A percentile compares a stretch with the other conserved stretches of the same genome.
Evolutionary conservation across 306 rosid species (phyloP).

Genomic region (Prunus kanzakura): DNA sequence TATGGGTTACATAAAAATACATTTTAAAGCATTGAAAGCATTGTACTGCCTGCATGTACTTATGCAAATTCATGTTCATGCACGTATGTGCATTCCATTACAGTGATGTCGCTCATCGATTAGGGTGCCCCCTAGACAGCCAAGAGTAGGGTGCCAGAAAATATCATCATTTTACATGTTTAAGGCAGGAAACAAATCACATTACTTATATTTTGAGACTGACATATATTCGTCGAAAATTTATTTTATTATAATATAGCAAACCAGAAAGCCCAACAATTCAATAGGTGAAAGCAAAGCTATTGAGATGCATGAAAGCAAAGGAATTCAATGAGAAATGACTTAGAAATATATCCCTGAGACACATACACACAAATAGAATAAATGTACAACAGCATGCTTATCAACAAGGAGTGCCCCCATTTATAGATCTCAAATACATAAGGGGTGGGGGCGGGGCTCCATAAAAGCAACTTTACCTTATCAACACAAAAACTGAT

Average conservation of each 20-base stretch:
- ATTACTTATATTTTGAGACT: background rate
- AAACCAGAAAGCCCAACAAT: background rate
- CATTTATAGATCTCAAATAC: background rate
- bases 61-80: background rate
- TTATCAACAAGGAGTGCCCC: background rate
- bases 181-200: background rate
- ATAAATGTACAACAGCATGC: background rate
- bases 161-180: background rate
- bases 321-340: background rate
- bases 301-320: background rate
- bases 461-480: conserved; percentile 39
- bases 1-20: background rate
- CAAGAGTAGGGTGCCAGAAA: background rate
- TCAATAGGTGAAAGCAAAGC: background rate
- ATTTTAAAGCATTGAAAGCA: background rate
- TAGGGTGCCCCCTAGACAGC: background rate
- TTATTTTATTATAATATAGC: background rate
- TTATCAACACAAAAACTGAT: conserved; percentile 81
- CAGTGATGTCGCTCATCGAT: background rate
- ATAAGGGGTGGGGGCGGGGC: background rate
- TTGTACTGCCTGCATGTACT: background rate
- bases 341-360: background rate
- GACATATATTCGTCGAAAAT: background rate
- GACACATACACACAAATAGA: background rate
- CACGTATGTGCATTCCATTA: background rate